phyloP scores from a whole-genome alignment of 768 basidiomycete species.

The Hydnomerulius pinastri region DNA sequence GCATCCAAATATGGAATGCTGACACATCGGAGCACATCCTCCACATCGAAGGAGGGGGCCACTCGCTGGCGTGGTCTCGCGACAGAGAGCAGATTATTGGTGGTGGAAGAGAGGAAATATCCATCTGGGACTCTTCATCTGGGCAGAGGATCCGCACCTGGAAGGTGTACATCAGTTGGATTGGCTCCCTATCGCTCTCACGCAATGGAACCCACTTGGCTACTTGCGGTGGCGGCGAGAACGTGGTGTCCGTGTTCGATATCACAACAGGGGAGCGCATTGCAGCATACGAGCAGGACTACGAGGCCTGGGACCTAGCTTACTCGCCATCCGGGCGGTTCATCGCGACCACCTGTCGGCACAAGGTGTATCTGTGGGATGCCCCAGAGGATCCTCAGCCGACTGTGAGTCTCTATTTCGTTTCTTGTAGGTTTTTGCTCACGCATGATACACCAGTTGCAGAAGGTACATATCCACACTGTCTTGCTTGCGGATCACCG shows the following conservation, averaged over 20 bases:
- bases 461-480: background rate
- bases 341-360: background rate
- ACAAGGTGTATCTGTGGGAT: background rate
- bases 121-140: background rate
- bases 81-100: background rate
- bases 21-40: background rate
- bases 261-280: background rate
- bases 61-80: background rate
- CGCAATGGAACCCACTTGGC: background rate
- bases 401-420: background rate
- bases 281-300: background rate
- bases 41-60: background rate
- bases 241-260: background rate
- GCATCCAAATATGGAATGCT: background rate
- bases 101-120: background rate
- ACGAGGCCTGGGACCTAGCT: background rate
- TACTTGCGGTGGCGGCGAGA: background rate
- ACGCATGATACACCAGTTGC: background rate
- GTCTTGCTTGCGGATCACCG: too few relatives aligned
- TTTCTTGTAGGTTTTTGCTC: background rate
- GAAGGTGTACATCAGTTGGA: background rate
- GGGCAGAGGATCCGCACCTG: background rate
- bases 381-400: background rate
- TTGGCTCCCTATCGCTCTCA: background rate
- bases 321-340: background rate